Percentiles rank a stretch among this genome's conserved stretches.
Evolutionary conservation across 2,329 filamentous ascomycete genomes (phyloP).

Genomic region (Trichophaea hybrida): DNA sequence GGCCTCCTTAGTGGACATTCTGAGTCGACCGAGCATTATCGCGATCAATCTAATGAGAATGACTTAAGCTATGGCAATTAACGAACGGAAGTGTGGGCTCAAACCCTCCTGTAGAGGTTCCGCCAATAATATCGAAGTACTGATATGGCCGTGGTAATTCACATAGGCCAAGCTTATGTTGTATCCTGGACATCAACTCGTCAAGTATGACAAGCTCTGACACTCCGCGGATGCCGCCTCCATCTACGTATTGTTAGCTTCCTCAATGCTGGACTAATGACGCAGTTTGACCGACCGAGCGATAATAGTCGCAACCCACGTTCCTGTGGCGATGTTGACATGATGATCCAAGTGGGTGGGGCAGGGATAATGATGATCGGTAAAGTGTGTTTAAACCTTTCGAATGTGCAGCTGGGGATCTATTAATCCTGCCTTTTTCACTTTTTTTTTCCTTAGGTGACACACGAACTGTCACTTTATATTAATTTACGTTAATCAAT

Average conservation of each 20-base stretch:
- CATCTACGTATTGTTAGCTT: conserved; percentile 12
- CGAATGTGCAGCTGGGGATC: no score
- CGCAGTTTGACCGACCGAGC: background rate
- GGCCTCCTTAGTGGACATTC: conserved; percentile 29
- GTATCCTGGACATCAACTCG: conserved; percentile 21
- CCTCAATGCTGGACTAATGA: background rate
- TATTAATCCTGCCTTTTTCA: no score
- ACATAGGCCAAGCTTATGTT: background rate
- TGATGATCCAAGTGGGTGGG: no score
- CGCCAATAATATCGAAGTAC: conserved; percentile 13
- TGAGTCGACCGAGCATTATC: conserved; percentile 30
- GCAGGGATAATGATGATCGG: no score
- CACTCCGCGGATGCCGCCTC: conserved; percentile 25
- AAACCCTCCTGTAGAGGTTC: conserved; percentile 11
- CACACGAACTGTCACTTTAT: no score
- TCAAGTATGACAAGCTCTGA: conserved; percentile 24
- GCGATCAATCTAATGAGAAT: conserved; percentile 27
- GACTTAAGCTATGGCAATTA: background rate
- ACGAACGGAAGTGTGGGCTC: background rate
- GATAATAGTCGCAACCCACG: background rate
- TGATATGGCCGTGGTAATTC: conserved; percentile 3
- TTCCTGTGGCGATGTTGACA: background rate
- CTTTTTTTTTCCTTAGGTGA: no score
- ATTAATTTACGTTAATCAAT: no score
- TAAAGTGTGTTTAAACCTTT: no score